Conservation (phyloP, 257 asterid species). For the Nicotiana tabacum region DNA sequence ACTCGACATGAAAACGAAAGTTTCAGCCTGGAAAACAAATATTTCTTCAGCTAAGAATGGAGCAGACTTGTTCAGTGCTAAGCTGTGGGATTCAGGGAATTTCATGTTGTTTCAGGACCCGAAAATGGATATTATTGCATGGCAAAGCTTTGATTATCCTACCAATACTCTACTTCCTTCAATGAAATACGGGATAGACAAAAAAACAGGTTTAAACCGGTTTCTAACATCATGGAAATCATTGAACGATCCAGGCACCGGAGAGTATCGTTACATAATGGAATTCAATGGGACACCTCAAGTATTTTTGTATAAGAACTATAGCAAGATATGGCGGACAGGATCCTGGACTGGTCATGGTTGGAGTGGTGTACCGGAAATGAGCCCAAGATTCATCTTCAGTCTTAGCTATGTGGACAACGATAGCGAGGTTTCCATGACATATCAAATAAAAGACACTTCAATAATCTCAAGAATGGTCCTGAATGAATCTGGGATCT, state of each 20-base stretch:
- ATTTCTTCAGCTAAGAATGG: constrained; percentile 2
- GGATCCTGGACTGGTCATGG: constrained; percentile 41
- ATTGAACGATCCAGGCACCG: constrained; percentile 28
- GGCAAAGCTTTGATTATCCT: constrained; percentile 60
- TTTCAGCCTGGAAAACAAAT: constrained; percentile 32
- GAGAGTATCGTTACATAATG: constrained; percentile 24
- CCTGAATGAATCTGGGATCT: constrained; percentile 27
- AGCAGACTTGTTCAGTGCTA: constrained; percentile 9
- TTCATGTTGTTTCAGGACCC: constrained; percentile 26
- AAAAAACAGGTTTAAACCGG: constrained; percentile 24
- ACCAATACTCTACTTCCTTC: constrained; percentile 39
- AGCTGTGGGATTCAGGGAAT: constrained; percentile 40
- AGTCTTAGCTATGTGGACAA: constrained; percentile 22
- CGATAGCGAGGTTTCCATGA: constrained; percentile 22
- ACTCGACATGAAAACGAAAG: constrained; percentile 1
- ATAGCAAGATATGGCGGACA: constrained; percentile 22
- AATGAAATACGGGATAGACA: constrained; percentile 32
- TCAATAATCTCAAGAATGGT: constrained; percentile 24
- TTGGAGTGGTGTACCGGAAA: constrained; percentile 35
- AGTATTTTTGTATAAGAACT: constrained; percentile 4
- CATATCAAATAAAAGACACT: constrained; percentile 17
- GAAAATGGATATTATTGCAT: constrained; percentile 12
- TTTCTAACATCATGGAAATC: constrained; percentile 41
- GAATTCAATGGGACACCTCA: constrained; percentile 29
- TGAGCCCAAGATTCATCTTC: constrained; percentile 27